Base-by-base conservation (phyloP, 495 filamentous ascomycete species). In the Talaromyces wortmannii region DNA sequence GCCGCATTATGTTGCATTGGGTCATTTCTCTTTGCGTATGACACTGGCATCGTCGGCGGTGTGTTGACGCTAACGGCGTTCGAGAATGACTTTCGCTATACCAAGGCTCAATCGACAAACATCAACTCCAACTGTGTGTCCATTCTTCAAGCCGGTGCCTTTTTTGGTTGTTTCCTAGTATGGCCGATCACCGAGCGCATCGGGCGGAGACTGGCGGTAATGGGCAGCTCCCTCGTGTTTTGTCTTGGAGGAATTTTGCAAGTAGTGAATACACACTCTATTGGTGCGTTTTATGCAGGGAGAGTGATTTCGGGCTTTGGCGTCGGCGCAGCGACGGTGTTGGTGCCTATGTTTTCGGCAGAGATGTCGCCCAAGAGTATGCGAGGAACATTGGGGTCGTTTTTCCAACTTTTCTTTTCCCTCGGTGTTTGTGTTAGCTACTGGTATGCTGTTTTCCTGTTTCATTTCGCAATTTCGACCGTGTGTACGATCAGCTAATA, bases 291-390 rank as follows among this genome's bases (percentile, higher is more conserved):
- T 60, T 78, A 79, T 48, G 70, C 68, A 6, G 73, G 68, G 4
- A 67, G 81, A 42, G 67, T 82, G 6, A 66, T 84, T n/a, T 69
- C 74, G 2, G 81, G 81, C 23, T 56, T 85, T 11, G 82, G 81
- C 6, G 71, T 83, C 17, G 82, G 81, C 11, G 73, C 65, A 17
- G 74, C 75, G 3, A 79, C 77, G 0, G 75, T 78, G 0, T 73
- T 80, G 12, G 76, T 82, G 0, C 81, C 82, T 7, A 78, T 79
- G 61, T 81, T 73, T 56, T 75, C 67, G 33, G 71, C 76, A 7
- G 81, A 83, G 58, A 82, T 74, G 67, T 73, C 77, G 15, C 78
- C 79, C 2, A 79, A 78, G 59, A 69, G 76, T 30, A 74, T 83
- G 43, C 69, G 80, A 33, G 80, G 78, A n/a, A 71, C 73, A 49